Evolutionary conservation across 164 flowering plant species (phyloP).

Genomic region (Houttuynia cordata): DNA sequence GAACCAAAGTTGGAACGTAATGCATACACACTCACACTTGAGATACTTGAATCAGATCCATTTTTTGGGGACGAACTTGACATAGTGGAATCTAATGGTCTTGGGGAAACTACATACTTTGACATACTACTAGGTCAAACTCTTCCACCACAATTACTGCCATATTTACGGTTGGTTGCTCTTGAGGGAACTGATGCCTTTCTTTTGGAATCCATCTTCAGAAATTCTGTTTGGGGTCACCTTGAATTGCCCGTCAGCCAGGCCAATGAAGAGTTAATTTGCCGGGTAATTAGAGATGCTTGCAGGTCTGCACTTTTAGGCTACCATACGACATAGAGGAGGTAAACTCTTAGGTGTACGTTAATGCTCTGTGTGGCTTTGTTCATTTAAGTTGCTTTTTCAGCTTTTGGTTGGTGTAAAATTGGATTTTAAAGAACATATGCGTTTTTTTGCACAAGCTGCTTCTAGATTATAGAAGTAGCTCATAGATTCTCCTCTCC

Average conservation of each 20-base stretch:
- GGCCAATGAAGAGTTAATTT: constrained; percentile 76
- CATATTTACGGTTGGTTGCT: constrained; percentile 67
- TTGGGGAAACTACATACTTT: constrained; percentile 63
- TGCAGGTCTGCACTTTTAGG: constrained; percentile 70
- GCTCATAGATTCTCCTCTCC: no score
- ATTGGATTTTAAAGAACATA: no score
- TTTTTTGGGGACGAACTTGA: constrained; percentile 82
- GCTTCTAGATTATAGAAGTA: no score
- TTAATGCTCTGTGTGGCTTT: no score
- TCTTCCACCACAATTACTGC: constrained; percentile 67
- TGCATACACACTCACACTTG: constrained; percentile 57
- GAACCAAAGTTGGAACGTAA: constrained; percentile 51
- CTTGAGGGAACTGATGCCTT: constrained; percentile 91
- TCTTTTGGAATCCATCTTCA: constrained; percentile 79
- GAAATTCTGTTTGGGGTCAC: constrained; percentile 74
- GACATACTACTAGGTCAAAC: constrained; percentile 53
- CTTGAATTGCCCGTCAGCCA: constrained; percentile 78
- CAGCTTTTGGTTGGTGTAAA: no score
- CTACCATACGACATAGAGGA: constrained; percentile 64
- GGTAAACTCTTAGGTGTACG: constrained; percentile 28
- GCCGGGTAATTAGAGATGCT: constrained; percentile 59
- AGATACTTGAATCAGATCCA: constrained; percentile 68
- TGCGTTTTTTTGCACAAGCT: no score
- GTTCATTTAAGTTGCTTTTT: no score
- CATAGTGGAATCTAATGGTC: constrained; percentile 76